Conservation (phyloP, 1,284 basidiomycete species). For the Marasmius sp. region DNA sequence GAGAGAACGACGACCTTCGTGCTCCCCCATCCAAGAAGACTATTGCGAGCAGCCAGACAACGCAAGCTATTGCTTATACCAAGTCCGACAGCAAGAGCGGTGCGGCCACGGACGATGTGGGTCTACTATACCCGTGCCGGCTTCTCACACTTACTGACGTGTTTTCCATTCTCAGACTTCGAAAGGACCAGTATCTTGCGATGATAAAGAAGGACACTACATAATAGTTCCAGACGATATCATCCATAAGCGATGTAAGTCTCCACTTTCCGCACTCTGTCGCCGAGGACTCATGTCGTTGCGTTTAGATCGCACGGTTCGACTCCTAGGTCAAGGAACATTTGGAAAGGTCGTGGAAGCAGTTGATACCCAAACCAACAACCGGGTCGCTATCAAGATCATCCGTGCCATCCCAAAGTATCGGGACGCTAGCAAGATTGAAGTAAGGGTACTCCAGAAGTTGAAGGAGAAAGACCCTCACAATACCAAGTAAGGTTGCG, state of each 20-base stretch:
- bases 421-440: constrained; percentile 98
- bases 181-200: constrained; percentile 69
- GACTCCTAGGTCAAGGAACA: constrained; percentile 93
- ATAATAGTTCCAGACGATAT: constrained; percentile 89
- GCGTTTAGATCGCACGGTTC: constrained; percentile 80
- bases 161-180: constrained; percentile 44
- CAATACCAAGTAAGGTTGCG: constrained; percentile 79
- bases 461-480: constrained; percentile 88
- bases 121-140: constrained; percentile 28
- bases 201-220: constrained; percentile 95
- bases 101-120: constrained; percentile 61
- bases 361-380: constrained; percentile 75
- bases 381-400: constrained; percentile 96
- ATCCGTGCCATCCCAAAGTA: constrained; percentile 97
- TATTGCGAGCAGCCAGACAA: constrained; percentile 44
- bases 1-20: constrained; percentile 70
- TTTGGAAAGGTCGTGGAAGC: constrained; percentile 99
- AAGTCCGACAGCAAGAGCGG: constrained; percentile 64
- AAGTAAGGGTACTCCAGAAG: constrained; percentile 92
- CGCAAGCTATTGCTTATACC: constrained; percentile 43
- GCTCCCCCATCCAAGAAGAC: constrained; percentile 62
- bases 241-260: constrained; percentile 80
- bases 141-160: constrained; percentile 23
- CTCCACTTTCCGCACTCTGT: constrained; percentile 7
- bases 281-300: constrained; percentile 20